A percentile compares a stretch with the other conserved stretches of the same genome.
Conservation (phyloP, 1,284 basidiomycete genomes). For the Filobasidium uniguttulatum region DNA sequence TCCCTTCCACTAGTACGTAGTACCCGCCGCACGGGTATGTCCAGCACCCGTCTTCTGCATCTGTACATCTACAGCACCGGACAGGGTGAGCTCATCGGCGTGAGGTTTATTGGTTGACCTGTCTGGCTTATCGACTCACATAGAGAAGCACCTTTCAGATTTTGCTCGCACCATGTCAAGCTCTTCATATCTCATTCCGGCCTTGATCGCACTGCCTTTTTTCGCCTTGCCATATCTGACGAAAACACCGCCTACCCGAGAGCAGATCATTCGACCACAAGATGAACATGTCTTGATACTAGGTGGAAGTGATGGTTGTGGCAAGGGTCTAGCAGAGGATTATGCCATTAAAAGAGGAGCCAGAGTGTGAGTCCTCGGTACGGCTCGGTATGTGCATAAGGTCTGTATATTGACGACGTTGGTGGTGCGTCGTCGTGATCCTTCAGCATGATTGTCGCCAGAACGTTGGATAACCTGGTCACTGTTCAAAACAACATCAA, state of each 20-base stretch:
- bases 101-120: too few species aligned
- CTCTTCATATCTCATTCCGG: neutral
- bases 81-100: too few species aligned
- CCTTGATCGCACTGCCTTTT: neutral
- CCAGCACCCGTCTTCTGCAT: too few species aligned
- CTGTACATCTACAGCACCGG: too few species aligned
- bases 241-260: slow-evolving; percentile 20
- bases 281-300: slow-evolving; percentile 62
- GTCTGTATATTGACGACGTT: neutral
- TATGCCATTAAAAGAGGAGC: slow-evolving; percentile 60
- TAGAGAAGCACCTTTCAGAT: too few species aligned
- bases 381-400: neutral
- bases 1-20: too few species aligned
- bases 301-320: slow-evolving; percentile 73
- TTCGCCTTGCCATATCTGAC: slow-evolving; percentile 5
- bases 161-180: neutral
- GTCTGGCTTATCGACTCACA: too few species aligned
- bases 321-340: slow-evolving; percentile 52
- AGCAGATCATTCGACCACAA: slow-evolving; percentile 29
- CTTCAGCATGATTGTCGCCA: slow-evolving; percentile 52
- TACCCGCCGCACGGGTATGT: too few species aligned
- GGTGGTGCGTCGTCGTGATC: neutral
- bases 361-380: slow-evolving; percentile 38
- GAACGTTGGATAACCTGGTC: slow-evolving; percentile 48
- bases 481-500: too few species aligned